Conservation (phyloP, 495 filamentous ascomycete species). For the Acidomyces sp. region DNA sequence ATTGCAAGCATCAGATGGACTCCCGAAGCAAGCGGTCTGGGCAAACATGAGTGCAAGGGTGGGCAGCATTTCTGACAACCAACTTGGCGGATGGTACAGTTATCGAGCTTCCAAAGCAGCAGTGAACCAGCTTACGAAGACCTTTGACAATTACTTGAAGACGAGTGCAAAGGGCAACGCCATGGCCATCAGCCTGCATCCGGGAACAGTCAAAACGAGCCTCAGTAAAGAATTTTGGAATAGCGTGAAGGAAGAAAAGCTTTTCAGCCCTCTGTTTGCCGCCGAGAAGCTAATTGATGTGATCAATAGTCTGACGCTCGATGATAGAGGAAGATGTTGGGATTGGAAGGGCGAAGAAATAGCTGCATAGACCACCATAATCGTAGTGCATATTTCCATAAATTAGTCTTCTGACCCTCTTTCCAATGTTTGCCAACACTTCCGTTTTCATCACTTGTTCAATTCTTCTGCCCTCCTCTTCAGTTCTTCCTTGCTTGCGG, state of each 20-base stretch:
- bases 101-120: conserved; percentile 35
- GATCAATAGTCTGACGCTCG: conserved; percentile 33
- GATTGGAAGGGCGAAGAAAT: conserved; percentile 67
- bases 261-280: conserved; percentile 50
- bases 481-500: conserved; percentile 35
- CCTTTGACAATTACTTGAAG: conserved; percentile 55
- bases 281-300: conserved; percentile 48
- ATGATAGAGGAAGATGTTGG: conserved; percentile 56
- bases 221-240: conserved; percentile 62
- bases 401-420: too few species aligned
- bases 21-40: conserved; percentile 42
- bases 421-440: too few species aligned
- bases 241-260: conserved; percentile 41
- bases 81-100: conserved; percentile 32
- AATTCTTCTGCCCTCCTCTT: conserved; percentile 30
- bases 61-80: conserved; percentile 51
- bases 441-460: conserved; percentile 26
- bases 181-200: conserved; percentile 60
- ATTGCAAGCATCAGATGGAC: conserved; percentile 4
- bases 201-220: conserved; percentile 67
- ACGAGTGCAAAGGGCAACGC: conserved; percentile 42
- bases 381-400: too few species aligned
- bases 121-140: conserved; percentile 56
- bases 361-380: conserved; percentile 34
- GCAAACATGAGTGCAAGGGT: conserved; percentile 64